These are phyloP conservation scores for Colletotrichum destructivum DNA, from an alignment of 2,329 filamentous ascomycete genomes.

Conservation along the genomic window DNA sequence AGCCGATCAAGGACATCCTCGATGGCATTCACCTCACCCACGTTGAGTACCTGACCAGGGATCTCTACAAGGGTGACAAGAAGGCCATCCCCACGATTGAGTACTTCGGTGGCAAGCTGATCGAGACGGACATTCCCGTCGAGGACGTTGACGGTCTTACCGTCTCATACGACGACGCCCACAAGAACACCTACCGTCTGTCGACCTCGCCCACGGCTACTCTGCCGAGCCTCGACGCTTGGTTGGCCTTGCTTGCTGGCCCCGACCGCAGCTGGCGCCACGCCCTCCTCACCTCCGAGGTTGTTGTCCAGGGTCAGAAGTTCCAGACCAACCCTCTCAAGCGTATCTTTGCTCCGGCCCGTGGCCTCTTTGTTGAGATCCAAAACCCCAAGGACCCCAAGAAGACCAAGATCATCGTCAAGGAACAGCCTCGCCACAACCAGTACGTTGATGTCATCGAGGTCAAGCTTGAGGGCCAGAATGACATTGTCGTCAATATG, in stretches of 20 bases:
- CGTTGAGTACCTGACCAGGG: constrained; percentile 83
- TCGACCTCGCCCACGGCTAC: constrained; percentile 80
- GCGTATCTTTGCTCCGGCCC: constrained; percentile 88
- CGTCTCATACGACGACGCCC: constrained; percentile 82
- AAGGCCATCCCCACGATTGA: constrained; percentile 86
- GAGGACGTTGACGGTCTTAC: constrained; percentile 87
- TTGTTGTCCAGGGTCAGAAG: constrained; percentile 94
- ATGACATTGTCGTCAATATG: constrained; percentile 89
- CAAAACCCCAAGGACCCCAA: constrained; percentile 83
- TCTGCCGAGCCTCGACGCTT: constrained; percentile 85
- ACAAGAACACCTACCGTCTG: constrained; percentile 88
- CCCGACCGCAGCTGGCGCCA: constrained; percentile 92
- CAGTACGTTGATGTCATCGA: constrained; percentile 92
- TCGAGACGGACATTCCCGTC: constrained; percentile 78
- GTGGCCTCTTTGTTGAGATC: constrained; percentile 92
- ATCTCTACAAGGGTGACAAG: constrained; percentile 84
- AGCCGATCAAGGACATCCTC: constrained; percentile 95
- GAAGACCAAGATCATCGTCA: constrained; percentile 88
- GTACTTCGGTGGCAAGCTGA: constrained; percentile 93
- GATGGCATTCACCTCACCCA: constrained; percentile 92
- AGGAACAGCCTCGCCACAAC: constrained; percentile 88
- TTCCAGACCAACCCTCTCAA: constrained; percentile 98
- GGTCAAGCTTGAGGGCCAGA: constrained; percentile 80
- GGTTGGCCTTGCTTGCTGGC: constrained; percentile 91
- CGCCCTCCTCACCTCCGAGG: constrained; percentile 92